Evolutionary conservation across 768 basidiomycete genomes (phyloP).

Genomic region (Nidularia sp.): DNA sequence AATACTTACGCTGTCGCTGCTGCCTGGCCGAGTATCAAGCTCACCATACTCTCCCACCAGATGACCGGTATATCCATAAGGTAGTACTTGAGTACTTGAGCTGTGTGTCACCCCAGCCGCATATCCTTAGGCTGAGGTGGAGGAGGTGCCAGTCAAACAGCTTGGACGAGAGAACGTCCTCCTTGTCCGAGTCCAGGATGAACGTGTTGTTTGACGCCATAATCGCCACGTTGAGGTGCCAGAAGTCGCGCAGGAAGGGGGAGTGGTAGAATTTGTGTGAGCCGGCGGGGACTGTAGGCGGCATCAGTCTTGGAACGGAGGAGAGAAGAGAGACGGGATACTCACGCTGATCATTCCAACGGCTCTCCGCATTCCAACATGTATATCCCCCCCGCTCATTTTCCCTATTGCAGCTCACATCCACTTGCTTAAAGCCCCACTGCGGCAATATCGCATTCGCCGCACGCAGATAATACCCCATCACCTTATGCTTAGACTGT

Average conservation of each 20-base stretch:
- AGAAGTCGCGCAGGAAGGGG: conserved; percentile 94
- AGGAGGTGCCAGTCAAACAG: conserved; percentile 95
- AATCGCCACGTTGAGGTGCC: conserved; percentile 99
- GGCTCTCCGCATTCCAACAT: conserved; percentile 98
- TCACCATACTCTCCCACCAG: conserved; percentile 80
- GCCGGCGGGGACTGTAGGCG: conserved; percentile 70
- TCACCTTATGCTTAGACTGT: conserved; percentile 70
- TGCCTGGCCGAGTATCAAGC: conserved; percentile 52
- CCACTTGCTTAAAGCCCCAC: conserved; percentile 99
- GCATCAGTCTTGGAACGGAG: background rate
- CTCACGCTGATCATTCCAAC: conserved; percentile 93
- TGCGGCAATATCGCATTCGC: conserved; percentile 88
- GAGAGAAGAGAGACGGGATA: conserved; percentile 15
- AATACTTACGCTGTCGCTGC: conserved; percentile 68
- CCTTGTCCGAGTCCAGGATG: conserved; percentile 95
- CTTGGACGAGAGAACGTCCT: conserved; percentile 92
- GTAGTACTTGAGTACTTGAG: conserved; percentile 95
- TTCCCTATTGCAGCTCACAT: conserved; percentile 90
- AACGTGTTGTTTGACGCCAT: conserved; percentile 99
- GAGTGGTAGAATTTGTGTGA: conserved; percentile 79
- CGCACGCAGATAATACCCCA: conserved; percentile 88
- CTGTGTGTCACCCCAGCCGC: conserved; percentile 87
- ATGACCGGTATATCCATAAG: conserved; percentile 86
- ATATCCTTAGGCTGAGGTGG: conserved; percentile 90
- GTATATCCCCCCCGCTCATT: conserved; percentile 85